Conservation (phyloP, 2,329 filamentous ascomycete genomes). For the Trichophyton mentagrophytes region DNA sequence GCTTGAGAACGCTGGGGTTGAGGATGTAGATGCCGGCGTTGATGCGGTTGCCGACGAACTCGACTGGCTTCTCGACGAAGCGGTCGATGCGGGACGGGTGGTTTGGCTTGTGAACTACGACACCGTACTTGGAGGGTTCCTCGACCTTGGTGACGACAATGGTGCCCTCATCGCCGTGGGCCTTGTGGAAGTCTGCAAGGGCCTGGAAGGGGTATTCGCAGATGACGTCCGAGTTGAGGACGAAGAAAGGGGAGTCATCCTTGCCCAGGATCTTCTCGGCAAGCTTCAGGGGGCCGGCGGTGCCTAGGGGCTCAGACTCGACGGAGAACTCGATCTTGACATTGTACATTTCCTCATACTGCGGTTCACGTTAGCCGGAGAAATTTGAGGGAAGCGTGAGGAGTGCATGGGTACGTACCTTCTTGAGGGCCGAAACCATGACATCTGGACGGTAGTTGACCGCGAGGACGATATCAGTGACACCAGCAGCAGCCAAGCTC, state of each 20-base stretch:
- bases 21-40: constrained; percentile 98
- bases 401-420: constrained; percentile 41
- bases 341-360: constrained; percentile 86
- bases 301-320: constrained; percentile 89
- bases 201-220: constrained; percentile 94
- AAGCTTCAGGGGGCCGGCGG: constrained; percentile 87
- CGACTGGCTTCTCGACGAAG: constrained; percentile 98
- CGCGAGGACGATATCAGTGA: constrained; percentile 93
- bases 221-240: constrained; percentile 95
- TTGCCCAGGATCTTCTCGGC: constrained; percentile 85
- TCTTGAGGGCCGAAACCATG: constrained; percentile 86
- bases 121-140: constrained; percentile 97
- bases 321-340: constrained; percentile 96
- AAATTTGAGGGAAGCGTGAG: no score
- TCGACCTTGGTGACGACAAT: constrained; percentile 98
- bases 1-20: constrained; percentile 77
- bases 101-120: constrained; percentile 91
- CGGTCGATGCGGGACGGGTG: constrained; percentile 88
- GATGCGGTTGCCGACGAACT: constrained; percentile 97
- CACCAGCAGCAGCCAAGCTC: constrained; percentile 80
- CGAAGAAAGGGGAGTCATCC: constrained; percentile 91
- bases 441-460: constrained; percentile 98
- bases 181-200: constrained; percentile 81
- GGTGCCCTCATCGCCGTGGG: constrained; percentile 87
- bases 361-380: not conserved